Evolutionary conservation across 371 early-diverging fungal species (phyloP), one percentile per base, ranked within the genome.

Genomic region (Mortierella sp.): DNA sequence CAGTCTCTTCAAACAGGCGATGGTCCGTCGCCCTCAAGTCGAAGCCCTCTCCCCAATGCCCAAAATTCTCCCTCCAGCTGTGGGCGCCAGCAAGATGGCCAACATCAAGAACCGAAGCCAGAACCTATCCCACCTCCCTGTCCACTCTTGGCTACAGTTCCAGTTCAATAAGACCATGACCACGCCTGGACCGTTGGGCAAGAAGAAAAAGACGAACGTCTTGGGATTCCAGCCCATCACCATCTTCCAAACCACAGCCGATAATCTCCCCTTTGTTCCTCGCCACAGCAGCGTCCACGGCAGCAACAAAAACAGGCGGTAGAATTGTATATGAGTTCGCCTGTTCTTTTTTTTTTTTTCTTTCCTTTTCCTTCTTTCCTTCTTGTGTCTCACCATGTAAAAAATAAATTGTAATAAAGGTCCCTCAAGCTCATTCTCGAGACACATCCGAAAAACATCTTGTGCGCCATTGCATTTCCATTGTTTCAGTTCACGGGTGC

Each of bases 161-260:
- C 81, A 85, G 77, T 85, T 85, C 76, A 81, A 75, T 51, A 85
- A 78, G 81, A 85, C 84, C 24, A 77, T 77, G 75, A 77, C 84
- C 16, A 80, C 77, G 0, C 80, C 80, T 5, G 80, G 80, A 24
- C 57, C 70, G 0, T 55, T 26, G 74, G 71, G 3, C 10, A 50
- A 61, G 54, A 71, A 74, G 70, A 79, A 79, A 40, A 77, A 61
- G 75, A 71, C 74, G 16, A 74, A 9, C 9, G 82, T 70, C 3
- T 44, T 81, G n/a, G 83, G 80, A 28, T 82, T 79, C 79, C 79
- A 82, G 67, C 76, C 83, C 0, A 76, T 82, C 24, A 82, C 79
- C 48, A 79, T 82, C 76, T 82, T 82, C 76, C 83, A 82, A 69
- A 76, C 79, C 0, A 82, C 79, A 4, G 76, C 79, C 24, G 79